Percentiles rank a stretch among this genome's conserved stretches.
Evolutionary conservation across 768 basidiomycete genomes (phyloP).

Genomic region (Sutorius australiensis): DNA sequence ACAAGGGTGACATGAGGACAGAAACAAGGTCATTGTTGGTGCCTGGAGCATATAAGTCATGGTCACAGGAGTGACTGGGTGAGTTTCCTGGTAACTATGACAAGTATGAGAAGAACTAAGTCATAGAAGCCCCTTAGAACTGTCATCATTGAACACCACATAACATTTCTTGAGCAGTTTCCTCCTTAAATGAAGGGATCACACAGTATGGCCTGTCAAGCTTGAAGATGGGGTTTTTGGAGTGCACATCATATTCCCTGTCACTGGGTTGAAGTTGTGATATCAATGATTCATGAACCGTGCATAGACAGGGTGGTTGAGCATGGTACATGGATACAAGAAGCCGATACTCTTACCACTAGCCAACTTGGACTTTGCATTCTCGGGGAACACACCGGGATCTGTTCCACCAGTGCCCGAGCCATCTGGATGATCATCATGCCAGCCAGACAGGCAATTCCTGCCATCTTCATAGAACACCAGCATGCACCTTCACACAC

Average conservation of each 20-base stretch:
- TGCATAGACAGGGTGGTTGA: conserved; percentile 95
- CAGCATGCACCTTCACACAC: conserved; percentile 99
- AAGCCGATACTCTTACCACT: conserved; percentile 85
- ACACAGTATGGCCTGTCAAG: conserved; percentile 97
- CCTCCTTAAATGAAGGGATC: conserved; percentile 98
- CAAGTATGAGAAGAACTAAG: too few species aligned
- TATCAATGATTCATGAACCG: conserved; percentile 98
- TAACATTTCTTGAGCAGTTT: conserved; percentile 96
- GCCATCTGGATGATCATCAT: conserved; percentile 99
- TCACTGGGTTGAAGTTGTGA: conserved; percentile 82
- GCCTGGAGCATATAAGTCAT: too few species aligned
- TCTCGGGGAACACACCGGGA: conserved; percentile 95
- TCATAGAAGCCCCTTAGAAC: too few species aligned
- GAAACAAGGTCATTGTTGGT: too few species aligned
- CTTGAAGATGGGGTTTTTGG: conserved; percentile 99
- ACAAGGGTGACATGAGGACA: too few species aligned
- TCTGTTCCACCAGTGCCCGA: conserved; percentile 92
- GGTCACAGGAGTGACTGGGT: too few species aligned
- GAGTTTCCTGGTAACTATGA: too few species aligned
- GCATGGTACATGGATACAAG: conserved; percentile 99
- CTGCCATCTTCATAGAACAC: conserved; percentile 99
- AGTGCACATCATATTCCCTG: conserved; percentile 81
- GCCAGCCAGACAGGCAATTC: conserved; percentile 96
- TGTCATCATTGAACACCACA: conserved; percentile 98
- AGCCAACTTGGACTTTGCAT: conserved; percentile 90